phyloP scores from a whole-genome alignment of 169 alveolate species.

The Cyclospora cayetanensis region DNA sequence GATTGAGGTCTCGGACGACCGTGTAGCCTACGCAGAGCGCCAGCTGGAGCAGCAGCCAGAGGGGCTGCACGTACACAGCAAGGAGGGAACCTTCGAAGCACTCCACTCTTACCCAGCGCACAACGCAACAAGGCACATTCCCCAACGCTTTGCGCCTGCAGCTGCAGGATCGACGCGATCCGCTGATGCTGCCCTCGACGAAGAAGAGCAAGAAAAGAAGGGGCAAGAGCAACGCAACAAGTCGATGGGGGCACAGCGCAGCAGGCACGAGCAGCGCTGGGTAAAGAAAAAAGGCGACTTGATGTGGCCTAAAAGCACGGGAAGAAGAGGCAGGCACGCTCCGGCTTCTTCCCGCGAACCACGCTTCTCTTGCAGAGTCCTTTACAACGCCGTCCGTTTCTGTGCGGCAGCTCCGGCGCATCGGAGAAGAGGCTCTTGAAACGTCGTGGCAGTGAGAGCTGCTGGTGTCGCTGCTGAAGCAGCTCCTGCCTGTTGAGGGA shows the following conservation, averaged over 20 bases:
- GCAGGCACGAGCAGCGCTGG: constrained; percentile 18
- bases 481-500: neutral
- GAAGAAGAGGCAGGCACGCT: too few species aligned
- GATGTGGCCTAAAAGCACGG: too few species aligned
- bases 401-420: too few species aligned
- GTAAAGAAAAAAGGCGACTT: too few species aligned
- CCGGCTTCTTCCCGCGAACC: too few species aligned
- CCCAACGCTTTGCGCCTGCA: neutral
- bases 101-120: neutral
- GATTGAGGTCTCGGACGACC: neutral
- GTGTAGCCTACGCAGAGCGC: neutral
- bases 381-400: too few species aligned
- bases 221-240: constrained; percentile 28
- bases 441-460: too few species aligned
- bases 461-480: constrained; percentile 32
- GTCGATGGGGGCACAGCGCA: neutral
- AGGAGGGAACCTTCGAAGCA: neutral
- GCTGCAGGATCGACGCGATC: too few species aligned
- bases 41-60: constrained; percentile 36
- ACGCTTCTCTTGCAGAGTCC: too few species aligned
- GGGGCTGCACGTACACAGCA: constrained; percentile 32
- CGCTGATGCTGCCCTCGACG: neutral
- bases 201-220: neutral
- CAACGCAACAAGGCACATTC: neutral
- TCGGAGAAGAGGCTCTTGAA: too few species aligned